Base-by-base conservation (phyloP, 306 rosid genomes). In the Argentina anserina region DNA sequence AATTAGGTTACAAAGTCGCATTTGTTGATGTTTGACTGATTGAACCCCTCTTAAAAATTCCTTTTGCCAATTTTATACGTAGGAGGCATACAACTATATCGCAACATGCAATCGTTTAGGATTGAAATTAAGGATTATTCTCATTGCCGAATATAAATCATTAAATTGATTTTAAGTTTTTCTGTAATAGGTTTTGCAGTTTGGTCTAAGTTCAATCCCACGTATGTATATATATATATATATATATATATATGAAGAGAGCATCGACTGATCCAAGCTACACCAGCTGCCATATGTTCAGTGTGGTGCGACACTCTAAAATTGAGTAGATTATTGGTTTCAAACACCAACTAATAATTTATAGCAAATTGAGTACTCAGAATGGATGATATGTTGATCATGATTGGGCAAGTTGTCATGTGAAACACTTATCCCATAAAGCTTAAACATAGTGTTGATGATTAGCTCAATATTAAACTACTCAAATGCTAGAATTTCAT, bases 341-440 rank as follows among this genome's bases (percentile, higher is more conserved):
- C n/a, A n/a, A 34, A 34, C 46, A 42, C 46, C 59, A 21, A 58
- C n/a, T n/a, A 2, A 59, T 29, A 29, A 2, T 11, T 26, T 1
- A 26, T 26, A 26, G 20, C 26, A 56, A 56, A 25, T 56, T 56
- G 29, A 3, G 13, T 56, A 56, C 11, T 7, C 14, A 29, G 7
- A 6, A 15, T 14, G 40, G 15, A 37, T 15, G 76, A 80, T 64
- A 2, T 34, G 73, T 21, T 49, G 56, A 67, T 20, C 23, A 55
- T 84, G 42, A 72, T 78, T 41, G 81, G 74, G 79, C 69, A 85
- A 79, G 74, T 65, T 75, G 80, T 70, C 89, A 71, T 83, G 86
- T 77, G 83, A 83, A 66, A 77, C 86, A 78, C 83, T 46, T 73
- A 88, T 85, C 88, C 90, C 85, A 77, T 81, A 84, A 84, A 84